Conservation (phyloP, 495 filamentous ascomycete genomes). For the Darksidea phi region DNA sequence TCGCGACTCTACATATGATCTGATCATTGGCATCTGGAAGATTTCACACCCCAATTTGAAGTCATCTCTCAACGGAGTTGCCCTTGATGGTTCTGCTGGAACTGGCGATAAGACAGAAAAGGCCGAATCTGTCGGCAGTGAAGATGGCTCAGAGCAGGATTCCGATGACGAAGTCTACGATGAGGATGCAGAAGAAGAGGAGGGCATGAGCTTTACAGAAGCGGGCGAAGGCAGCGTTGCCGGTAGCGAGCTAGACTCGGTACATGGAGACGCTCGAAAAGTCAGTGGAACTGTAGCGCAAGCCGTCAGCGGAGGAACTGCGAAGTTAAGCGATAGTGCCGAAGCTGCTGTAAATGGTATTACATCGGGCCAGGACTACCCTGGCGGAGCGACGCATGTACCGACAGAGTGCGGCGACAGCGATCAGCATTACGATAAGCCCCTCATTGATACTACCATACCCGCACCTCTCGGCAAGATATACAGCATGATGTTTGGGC, state of each 20-base stretch:
- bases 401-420: constrained; percentile 81
- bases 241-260: constrained; percentile 59
- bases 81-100: constrained; percentile 66
- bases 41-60: constrained; percentile 87
- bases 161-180: constrained; percentile 64
- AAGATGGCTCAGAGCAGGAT: constrained; percentile 52
- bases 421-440: constrained; percentile 75
- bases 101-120: constrained; percentile 90
- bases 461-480: constrained; percentile 88
- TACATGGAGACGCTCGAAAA: constrained; percentile 62
- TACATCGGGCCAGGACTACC: constrained; percentile 66
- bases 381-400: constrained; percentile 77
- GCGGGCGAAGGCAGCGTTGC: constrained; percentile 58
- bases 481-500: constrained; percentile 83
- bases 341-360: constrained; percentile 57
- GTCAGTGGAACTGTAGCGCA: constrained; percentile 58
- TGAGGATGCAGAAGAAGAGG: constrained; percentile 63
- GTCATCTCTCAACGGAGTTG: constrained; percentile 83
- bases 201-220: constrained; percentile 59
- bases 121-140: constrained; percentile 59
- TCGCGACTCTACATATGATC: constrained; percentile 92
- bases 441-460: constrained; percentile 81
- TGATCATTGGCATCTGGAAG: constrained; percentile 98
- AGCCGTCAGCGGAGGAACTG: constrained; percentile 37
- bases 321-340: constrained; percentile 52